Base-by-base conservation (phyloP, 1,139 yeast genomes). In the Pichia sp. region DNA sequence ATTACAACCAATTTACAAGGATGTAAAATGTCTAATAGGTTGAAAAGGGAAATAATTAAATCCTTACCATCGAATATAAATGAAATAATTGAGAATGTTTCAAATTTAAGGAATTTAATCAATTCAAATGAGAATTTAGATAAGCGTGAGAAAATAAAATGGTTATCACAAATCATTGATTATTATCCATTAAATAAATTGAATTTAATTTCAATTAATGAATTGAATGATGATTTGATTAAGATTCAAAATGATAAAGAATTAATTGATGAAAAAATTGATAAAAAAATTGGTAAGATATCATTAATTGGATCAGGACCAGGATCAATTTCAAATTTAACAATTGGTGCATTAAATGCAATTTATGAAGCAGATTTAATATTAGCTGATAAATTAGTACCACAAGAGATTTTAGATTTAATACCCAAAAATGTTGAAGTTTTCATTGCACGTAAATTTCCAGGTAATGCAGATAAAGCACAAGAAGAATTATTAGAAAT, bases 381-480 rank as follows among this genome's bases (percentile, higher is more conserved):
- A 6, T 68, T 91, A 34, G 94, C 96, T 1, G 98, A 91, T 60
- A 91, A 91, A 56, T 68, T 91, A 28, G 96, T 91, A 0, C 98
- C 97, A 4, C 84, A 83, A 52, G 82, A 81, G 52, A 95, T 91
- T 1, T 65, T 89, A 26, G 88, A 82, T 39, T 63, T 88, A 28
- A 82, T 89, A 14, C 97, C 97, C 0, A 62, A 72, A 28, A 67
- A 71, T 33, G 84, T 94, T 1, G 80, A 79, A 40, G 66, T 83
- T 5, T 86, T 84, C 58, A 88, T 89, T 48, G 97, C 98, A 12
- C 72, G 88, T 35, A 91, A 91, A 61, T 91, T 88, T 62, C 97
- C 97, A 1, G 98, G 98, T 1, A 89, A 91, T 59, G 97, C 98
- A 1, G 96, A 88, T 56, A 72, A 74, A 38, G 97, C 97, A 0